Base-by-base conservation (phyloP, 2,329 filamentous ascomycete genomes). In the Mollisiaceae sp. region DNA sequence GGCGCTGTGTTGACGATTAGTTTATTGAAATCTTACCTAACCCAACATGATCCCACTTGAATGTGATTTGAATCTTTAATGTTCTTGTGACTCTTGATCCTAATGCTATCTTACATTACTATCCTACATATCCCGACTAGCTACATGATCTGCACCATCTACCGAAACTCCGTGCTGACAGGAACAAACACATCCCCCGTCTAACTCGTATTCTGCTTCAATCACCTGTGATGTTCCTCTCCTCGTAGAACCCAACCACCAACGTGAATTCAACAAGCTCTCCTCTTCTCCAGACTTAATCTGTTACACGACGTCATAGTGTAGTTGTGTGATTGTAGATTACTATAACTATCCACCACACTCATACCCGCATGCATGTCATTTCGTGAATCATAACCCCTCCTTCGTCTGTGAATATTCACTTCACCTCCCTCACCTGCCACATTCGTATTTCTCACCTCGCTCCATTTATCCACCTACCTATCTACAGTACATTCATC, bases 1-100 rank as follows among this genome's bases (percentile, higher is more conserved):
- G 65, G 66, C 67, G 39, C 63, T 65, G 60, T 63, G 32, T 59
- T 61, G 38, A 64, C 45, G 39, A 61, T 64, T 58, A 57, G 54
- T 64, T 32, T 41, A 24, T 64, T 45, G 15, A 27, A 54, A 24
- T 54, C 24, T 8, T 27, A 54, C 27, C 3, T 50, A 50, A 50
- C 18, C 45, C 45, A 50, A 22, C 6, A 5, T 6, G 9, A 12
- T 22, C n/a, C 4, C 14, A 41, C 15, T 18, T 45, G 43, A 45
- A 8, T 8, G 5, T 45, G 43, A 45, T 18, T 45, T 2, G 9
- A 45, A 45, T n/a, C 14, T 45, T 20, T 45, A 18, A 45, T 45
- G 43, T 45, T 45, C 43, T 45, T 45, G 43, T 45, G 43, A 45
- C 43, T 4, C 3, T 41, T 18, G 8, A 41, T 9, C 4, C 15